phyloP scores from a whole-genome alignment of 2,329 filamentous ascomycete genomes.

The Colletotrichum euphorbiae region DNA sequence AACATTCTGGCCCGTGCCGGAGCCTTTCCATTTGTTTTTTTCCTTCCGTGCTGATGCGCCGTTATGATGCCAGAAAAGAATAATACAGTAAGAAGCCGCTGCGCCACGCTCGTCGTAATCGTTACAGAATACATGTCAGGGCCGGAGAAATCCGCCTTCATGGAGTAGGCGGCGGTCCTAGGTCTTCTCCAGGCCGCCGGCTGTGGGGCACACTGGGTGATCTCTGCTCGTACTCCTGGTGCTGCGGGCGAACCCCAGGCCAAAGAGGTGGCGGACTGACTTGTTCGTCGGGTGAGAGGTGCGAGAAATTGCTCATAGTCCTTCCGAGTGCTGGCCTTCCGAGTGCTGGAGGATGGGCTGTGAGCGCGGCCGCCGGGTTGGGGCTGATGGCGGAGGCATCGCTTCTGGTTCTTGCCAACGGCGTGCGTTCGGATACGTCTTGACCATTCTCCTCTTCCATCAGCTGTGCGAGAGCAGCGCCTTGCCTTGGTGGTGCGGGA shows the following conservation, averaged over 20 bases:
- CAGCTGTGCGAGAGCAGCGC: slow-evolving; percentile 66
- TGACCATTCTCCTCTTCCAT: slow-evolving; percentile 63
- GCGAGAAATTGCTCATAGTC: slow-evolving; percentile 37
- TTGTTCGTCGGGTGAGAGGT: slow-evolving; percentile 39
- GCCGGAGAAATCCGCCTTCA: background rate
- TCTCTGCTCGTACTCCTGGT: slow-evolving; percentile 45
- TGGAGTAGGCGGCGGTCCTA: slow-evolving; percentile 16
- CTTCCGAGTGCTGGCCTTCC: slow-evolving; percentile 24
- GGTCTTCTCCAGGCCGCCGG: slow-evolving; percentile 44
- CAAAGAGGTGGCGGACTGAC: slow-evolving; percentile 55
- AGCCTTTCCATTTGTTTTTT: slow-evolving; percentile 19
- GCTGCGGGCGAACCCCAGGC: slow-evolving; percentile 54
- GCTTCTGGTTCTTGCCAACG: slow-evolving; percentile 29
- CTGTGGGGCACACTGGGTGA: slow-evolving; percentile 15
- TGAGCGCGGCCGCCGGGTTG: slow-evolving; percentile 8
- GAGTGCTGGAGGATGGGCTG: slow-evolving; percentile 4
- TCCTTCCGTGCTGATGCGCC: slow-evolving; percentile 28
- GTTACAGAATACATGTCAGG: slow-evolving; percentile 18
- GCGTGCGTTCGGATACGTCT: slow-evolving; percentile 19
- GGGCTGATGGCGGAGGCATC: slow-evolving; percentile 33
- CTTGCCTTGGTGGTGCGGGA: slow-evolving; percentile 69
- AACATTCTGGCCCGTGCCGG: slow-evolving; percentile 11
- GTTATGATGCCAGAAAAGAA: slow-evolving; percentile 27
- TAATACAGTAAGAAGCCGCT: slow-evolving; percentile 5
- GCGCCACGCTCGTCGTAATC: slow-evolving; percentile 34